Evolutionary conservation across 108 stramenopile genomes (phyloP), one percentile per base, ranked within the genome.

Genomic region (Discostella stelligeroides): DNA sequence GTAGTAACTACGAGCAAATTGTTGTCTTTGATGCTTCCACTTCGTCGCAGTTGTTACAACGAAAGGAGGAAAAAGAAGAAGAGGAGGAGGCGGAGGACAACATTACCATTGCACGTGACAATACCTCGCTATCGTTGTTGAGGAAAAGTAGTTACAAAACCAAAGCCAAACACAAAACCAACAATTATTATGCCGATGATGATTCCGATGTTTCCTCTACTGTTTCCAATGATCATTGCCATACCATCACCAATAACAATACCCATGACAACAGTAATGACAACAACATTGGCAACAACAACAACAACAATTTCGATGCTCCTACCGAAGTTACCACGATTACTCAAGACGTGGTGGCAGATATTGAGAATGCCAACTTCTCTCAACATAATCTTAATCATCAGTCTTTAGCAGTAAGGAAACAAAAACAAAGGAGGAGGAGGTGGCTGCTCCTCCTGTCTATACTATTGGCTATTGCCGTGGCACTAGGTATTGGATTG

Each of bases 171-270:
- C n/a, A n/a, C n/a, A n/a, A n/a, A n/a, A n/a, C n/a, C n/a, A n/a
- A n/a, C n/a, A n/a, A n/a, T n/a, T 54, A 65, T 21, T 54, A 70
- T 58, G 65, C 60, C 53, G 63, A 86, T 62, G 65, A 72, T 57
- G 69, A 77, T 61, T 80, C 79, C 0, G 72, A 40, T 3, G 72
- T 80, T 7, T 67, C 65, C 17, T 73, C 72, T 10, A 46, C 62
- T 15, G 67, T 67, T 23, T 48, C 53, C 15, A 41, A 30, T 12
- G 64, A 66, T 24, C 34, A 50, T 29, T 7, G 14, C 10, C 24
- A 23, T 15, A 54, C 7, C 11, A 20, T 42, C 14, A 42, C 28
- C 18, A 4, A 25, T 51, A 38, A 38, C 28, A 9, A 9, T 3
- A 4, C 23, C 39, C n/a, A 1, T 20, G 24, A 27, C 43, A 46